Percentiles rank a stretch among this genome's conserved stretches.
These are phyloP conservation scores for Chytriomyces sp. DNA, from an alignment of 192 early-diverging fungal species.

Conservation along the genomic window DNA sequence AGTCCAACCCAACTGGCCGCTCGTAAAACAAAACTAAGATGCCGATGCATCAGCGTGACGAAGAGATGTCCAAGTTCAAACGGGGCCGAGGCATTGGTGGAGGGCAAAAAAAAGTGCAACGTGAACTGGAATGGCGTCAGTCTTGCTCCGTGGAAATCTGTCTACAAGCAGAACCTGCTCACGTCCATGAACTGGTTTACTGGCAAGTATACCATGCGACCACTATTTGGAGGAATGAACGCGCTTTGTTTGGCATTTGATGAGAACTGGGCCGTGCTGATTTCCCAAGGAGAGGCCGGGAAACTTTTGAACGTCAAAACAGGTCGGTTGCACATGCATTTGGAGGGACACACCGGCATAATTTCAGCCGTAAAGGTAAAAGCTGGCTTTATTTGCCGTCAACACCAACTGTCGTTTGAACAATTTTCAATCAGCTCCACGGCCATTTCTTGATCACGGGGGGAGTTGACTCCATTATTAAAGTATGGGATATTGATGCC, in stretches of 20 bases:
- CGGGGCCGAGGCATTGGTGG: neutral
- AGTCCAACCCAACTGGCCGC: conserved; percentile 1
- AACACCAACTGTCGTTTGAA: neutral
- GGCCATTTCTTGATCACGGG: conserved; percentile 44
- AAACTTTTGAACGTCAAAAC: conserved; percentile 50
- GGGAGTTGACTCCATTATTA: conserved; percentile 47
- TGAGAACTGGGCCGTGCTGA: conserved; percentile 51
- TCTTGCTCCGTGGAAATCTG: conserved; percentile 48
- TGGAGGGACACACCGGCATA: conserved; percentile 47
- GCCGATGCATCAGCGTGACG: neutral
- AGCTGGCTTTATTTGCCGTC: neutral
- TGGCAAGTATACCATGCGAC: conserved; percentile 15
- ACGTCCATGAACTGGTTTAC: conserved; percentile 49
- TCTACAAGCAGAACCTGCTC: conserved; percentile 54
- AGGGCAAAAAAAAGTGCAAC: conserved; percentile 17
- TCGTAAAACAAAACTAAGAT: neutral
- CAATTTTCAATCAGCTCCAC: conserved; percentile 29
- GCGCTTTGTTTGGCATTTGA: conserved; percentile 52
- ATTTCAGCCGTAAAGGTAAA: conserved; percentile 53
- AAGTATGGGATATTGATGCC: conserved; percentile 45
- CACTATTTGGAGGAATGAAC: neutral
- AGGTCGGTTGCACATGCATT: conserved; percentile 32
- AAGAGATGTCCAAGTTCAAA: neutral
- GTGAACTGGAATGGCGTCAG: conserved; percentile 20
- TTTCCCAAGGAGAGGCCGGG: conserved; percentile 41